Conservation (phyloP, 768 basidiomycete species). For the Suillus sp. region DNA sequence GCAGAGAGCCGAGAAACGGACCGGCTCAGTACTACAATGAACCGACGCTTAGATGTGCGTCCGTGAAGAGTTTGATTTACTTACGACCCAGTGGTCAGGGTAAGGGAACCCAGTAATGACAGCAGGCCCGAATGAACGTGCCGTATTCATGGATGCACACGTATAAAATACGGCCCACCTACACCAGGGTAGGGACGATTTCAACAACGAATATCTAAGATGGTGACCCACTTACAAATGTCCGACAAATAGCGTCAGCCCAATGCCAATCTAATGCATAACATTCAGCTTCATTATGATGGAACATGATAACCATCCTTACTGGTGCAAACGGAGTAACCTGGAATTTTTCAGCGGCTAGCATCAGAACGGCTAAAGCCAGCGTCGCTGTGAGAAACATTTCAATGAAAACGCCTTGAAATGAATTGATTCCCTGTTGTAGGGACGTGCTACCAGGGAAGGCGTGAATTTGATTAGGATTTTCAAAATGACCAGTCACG, state of each 20-base stretch:
- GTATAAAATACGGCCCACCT: constrained; percentile 66
- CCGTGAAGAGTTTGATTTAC: constrained; percentile 20
- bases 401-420: constrained; percentile 70
- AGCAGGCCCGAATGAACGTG: constrained; percentile 70
- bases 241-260: constrained; percentile 62
- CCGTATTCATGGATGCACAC: constrained; percentile 67
- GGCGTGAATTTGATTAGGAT: not conserved
- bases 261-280: constrained; percentile 54
- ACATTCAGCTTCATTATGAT: not conserved
- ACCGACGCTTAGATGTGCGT: constrained; percentile 5
- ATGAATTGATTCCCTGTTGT: constrained; percentile 45
- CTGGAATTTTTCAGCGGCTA: constrained; percentile 70
- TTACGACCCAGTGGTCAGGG: constrained; percentile 61
- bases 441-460: constrained; percentile 45
- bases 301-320: constrained; percentile 9
- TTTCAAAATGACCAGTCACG: not conserved
- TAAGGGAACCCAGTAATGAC: constrained; percentile 59
- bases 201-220: not conserved
- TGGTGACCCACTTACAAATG: constrained; percentile 49
- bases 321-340: constrained; percentile 70
- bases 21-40: constrained; percentile 65
- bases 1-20: constrained; percentile 63
- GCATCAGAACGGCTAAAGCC: constrained; percentile 64
- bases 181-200: not conserved
- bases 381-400: constrained; percentile 66